Percentiles rank a stretch among this genome's conserved stretches.
Evolutionary conservation across 495 filamentous ascomycete genomes (phyloP).

Genomic region (Podospora didyma): DNA sequence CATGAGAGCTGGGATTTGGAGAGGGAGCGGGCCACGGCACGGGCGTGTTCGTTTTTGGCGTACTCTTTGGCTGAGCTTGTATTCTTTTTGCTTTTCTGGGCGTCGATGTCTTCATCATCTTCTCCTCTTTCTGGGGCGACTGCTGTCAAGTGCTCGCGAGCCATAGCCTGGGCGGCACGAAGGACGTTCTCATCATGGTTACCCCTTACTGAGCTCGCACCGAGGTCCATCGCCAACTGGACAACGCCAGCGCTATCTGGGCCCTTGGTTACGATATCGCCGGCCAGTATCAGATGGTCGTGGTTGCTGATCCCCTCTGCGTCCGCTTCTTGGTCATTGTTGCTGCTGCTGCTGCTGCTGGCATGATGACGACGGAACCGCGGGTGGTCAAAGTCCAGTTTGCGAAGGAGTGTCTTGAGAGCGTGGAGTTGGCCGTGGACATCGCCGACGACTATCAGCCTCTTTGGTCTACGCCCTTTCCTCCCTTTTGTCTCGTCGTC

Average conservation of each 20-base stretch:
- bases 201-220: slow-evolving; percentile 77
- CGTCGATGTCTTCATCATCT: not conserved
- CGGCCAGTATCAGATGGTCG: slow-evolving; percentile 80
- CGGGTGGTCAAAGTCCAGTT: slow-evolving; percentile 56
- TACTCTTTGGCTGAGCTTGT: not conserved
- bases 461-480: slow-evolving; percentile 7
- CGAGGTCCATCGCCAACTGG: slow-evolving; percentile 61
- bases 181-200: slow-evolving; percentile 86
- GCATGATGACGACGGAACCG: not conserved
- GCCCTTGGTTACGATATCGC: slow-evolving; percentile 85
- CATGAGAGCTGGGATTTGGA: slow-evolving; percentile 57
- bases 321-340: not conserved
- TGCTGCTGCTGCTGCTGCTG: not conserved
- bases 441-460: slow-evolving; percentile 78
- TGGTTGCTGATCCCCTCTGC: slow-evolving; percentile 14
- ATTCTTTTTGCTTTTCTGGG: slow-evolving; percentile 14
- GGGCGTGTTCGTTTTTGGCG: slow-evolving; percentile 23
- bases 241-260: slow-evolving; percentile 79
- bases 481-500: not conserved
- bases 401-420: slow-evolving; percentile 61
- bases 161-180: slow-evolving; percentile 23
- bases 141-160: slow-evolving; percentile 12
- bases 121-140: slow-evolving; percentile 12
- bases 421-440: slow-evolving; percentile 79
- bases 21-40: slow-evolving; percentile 32